Conservation (phyloP, 352 stramenopile genomes). For the Saprolegnia parasitica region DNA sequence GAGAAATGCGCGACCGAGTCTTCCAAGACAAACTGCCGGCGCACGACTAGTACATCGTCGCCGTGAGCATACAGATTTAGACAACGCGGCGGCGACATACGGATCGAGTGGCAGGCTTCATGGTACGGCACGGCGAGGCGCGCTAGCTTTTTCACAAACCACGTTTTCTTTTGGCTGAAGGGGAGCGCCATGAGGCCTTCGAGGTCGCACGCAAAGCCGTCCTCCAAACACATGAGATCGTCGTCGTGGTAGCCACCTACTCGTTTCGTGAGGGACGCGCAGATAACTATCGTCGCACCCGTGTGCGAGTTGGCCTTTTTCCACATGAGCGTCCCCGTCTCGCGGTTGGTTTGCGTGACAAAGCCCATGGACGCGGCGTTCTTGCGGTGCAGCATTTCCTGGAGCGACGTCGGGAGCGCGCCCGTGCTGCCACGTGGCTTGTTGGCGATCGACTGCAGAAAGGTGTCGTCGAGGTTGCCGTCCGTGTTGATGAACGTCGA, state of each 20-base stretch:
- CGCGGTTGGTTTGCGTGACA: conserved; percentile 19
- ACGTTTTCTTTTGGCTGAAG: conserved; percentile 68
- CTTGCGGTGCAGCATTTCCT: conserved; percentile 68
- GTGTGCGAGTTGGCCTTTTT: conserved; percentile 21
- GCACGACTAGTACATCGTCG: conserved; percentile 41
- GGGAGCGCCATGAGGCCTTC: conserved; percentile 65
- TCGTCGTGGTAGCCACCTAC: conserved; percentile 40
- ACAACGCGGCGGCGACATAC: conserved; percentile 34
- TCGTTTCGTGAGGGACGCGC: conserved; percentile 28
- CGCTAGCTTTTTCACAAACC: conserved; percentile 68
- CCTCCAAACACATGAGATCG: conserved; percentile 37
- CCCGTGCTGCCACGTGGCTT: conserved; percentile 30
- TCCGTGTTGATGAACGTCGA: conserved; percentile 34
- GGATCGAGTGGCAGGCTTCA: conserved; percentile 58
- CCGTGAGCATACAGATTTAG: neutral
- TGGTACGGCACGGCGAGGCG: conserved; percentile 48
- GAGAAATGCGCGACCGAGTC: conserved; percentile 50
- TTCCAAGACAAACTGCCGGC: conserved; percentile 50
- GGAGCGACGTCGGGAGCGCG: conserved; percentile 36
- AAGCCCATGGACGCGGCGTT: conserved; percentile 55
- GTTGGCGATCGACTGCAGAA: conserved; percentile 45
- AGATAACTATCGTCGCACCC: neutral
- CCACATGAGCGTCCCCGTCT: conserved; percentile 18
- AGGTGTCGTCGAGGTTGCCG: conserved; percentile 32
- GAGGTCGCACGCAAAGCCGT: conserved; percentile 55